These are phyloP conservation scores for Plasmodium vivax DNA, from an alignment of 169 alveolate genomes.

Conservation along the genomic window DNA sequence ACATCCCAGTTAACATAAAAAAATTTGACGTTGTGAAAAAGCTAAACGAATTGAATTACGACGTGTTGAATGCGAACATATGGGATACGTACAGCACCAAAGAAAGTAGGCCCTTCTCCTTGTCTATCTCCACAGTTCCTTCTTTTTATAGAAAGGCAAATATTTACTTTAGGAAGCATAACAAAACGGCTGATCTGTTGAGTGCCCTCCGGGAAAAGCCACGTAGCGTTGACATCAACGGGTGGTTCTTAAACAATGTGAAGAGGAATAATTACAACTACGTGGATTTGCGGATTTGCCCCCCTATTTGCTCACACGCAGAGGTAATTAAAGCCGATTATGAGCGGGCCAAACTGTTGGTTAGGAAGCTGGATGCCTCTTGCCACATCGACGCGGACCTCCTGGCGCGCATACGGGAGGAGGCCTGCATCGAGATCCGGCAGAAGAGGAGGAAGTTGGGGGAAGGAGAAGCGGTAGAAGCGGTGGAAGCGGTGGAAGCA, in stretches of 20 bases:
- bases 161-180: slow-evolving; percentile 47
- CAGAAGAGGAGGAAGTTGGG: slow-evolving; percentile 16
- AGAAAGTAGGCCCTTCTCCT: slow-evolving; percentile 26
- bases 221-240: neutral
- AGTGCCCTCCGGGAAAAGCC: slow-evolving; percentile 33
- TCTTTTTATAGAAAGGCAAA: slow-evolving; percentile 46
- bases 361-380: slow-evolving; percentile 37
- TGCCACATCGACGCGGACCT: slow-evolving; percentile 27
- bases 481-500: neutral
- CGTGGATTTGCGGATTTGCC: slow-evolving; percentile 54
- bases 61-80: slow-evolving; percentile 38
- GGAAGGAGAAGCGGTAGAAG: neutral
- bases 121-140: neutral
- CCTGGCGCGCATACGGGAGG: neutral
- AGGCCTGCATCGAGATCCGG: neutral
- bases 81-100: slow-evolving; percentile 48
- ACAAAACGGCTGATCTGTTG: neutral
- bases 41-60: slow-evolving; percentile 11
- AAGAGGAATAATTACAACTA: slow-evolving; percentile 49
- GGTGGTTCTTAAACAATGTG: slow-evolving; percentile 20
- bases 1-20: slow-evolving; percentile 25
- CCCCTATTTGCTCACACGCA: slow-evolving; percentile 65
- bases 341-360: slow-evolving; percentile 32
- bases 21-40: slow-evolving; percentile 51
- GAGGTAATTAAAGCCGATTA: slow-evolving; percentile 54